Evolutionary conservation across 371 early-diverging fungal genomes (phyloP).

Genomic region (Mortierella sp.): DNA sequence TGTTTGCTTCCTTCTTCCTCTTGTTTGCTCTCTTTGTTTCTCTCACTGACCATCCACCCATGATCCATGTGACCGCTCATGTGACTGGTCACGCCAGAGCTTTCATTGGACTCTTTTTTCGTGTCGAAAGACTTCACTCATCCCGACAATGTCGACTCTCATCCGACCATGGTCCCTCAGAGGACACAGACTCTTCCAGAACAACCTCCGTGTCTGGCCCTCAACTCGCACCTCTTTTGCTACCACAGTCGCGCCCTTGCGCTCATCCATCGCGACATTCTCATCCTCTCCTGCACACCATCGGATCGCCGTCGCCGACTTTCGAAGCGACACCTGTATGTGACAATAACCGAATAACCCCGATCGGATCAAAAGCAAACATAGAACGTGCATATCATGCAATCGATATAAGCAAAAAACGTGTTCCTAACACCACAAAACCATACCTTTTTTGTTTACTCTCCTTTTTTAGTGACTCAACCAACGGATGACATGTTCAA

Average conservation of each 20-base stretch:
- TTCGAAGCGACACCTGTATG: constrained; percentile 72
- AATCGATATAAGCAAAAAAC: background rate
- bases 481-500: constrained; percentile 89
- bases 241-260: background rate
- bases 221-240: background rate
- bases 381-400: background rate
- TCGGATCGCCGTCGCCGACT: constrained; percentile 58
- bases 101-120: background rate
- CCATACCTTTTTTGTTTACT: background rate
- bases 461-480: constrained; percentile 71
- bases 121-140: background rate
- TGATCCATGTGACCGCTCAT: constrained; percentile 6
- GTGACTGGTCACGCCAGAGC: constrained; percentile 10
- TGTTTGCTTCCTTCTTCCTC: too few species aligned
- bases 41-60: background rate
- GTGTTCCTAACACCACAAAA: background rate
- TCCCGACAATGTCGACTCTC: background rate
- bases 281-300: background rate
- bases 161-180: background rate
- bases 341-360: too few species aligned
- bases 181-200: background rate
- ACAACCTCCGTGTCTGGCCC: background rate
- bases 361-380: background rate
- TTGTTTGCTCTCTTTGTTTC: background rate
- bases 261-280: background rate